Evolutionary conservation across 2,329 filamentous ascomycete species (phyloP).

Genomic region (Alternaria rosae): DNA sequence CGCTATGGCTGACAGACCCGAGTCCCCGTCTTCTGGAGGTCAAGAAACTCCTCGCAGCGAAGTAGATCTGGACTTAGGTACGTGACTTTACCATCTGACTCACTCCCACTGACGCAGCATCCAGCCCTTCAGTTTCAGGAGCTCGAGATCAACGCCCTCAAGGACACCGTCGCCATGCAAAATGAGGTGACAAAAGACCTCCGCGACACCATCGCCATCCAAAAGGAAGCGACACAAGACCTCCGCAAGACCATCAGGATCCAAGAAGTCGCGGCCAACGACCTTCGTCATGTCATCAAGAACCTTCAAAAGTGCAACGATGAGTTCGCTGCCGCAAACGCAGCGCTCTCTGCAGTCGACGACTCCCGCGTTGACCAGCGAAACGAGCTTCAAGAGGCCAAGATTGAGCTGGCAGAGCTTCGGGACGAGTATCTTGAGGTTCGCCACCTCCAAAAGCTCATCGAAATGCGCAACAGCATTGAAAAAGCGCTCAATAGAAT

Average conservation of each 20-base stretch:
- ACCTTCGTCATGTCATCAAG: neutral
- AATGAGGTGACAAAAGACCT: neutral
- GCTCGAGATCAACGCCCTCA: neutral
- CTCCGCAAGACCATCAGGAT: no score
- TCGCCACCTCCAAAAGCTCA: no score
- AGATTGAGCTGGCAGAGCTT: neutral
- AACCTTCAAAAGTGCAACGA: neutral
- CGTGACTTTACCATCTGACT: neutral
- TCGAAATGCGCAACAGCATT: no score
- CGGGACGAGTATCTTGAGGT: accelerated
- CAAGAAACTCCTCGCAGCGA: neutral
- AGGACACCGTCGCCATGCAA: neutral
- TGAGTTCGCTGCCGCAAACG: no score
- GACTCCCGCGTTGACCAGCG: neutral
- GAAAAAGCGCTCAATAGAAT: no score
- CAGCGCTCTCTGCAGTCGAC: no score
- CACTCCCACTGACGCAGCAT: neutral
- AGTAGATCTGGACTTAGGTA: neutral
- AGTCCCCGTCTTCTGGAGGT: neutral
- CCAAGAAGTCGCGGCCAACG: no score
- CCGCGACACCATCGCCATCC: neutral
- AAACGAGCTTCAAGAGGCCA: neutral
- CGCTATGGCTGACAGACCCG: neutral
- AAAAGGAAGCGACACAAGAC: neutral
- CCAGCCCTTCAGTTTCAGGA: neutral